Percentiles rank a stretch among this genome's conserved stretches.
phyloP scores from a whole-genome alignment of 1,139 yeast genomes.

The Zygosaccharomyces pseudobailii region DNA sequence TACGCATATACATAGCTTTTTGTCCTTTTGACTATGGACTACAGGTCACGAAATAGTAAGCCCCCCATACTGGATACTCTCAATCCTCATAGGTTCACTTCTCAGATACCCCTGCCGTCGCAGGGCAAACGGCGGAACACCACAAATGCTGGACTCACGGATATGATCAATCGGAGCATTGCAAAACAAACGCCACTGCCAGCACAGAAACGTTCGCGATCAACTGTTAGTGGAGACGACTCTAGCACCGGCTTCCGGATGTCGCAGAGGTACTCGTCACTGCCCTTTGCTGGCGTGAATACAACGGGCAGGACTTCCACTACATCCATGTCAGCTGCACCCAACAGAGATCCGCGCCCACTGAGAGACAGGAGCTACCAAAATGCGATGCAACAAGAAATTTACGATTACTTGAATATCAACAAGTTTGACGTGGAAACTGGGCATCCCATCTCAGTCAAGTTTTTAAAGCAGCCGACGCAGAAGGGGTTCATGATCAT shows the following conservation, averaged over 20 bases:
- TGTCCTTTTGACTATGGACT: neutral
- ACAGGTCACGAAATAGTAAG: constrained; percentile 2
- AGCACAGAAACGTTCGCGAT: constrained; percentile 11
- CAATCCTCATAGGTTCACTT: constrained; percentile 23
- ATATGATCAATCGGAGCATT: constrained; percentile 26
- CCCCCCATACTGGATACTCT: constrained; percentile 9
- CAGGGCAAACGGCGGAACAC: constrained; percentile 22
- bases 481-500: constrained; percentile 79
- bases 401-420: constrained; percentile 57
- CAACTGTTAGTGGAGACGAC: constrained; percentile 17
- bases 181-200: constrained; percentile 13
- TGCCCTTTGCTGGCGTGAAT: constrained; percentile 9
- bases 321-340: constrained; percentile 1
- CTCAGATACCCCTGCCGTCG: constrained; percentile 22
- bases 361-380: constrained; percentile 69
- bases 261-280: constrained; percentile 14
- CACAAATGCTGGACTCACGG: constrained; percentile 20
- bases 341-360: constrained; percentile 64
- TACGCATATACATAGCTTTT: too few species aligned
- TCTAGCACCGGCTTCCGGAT: constrained; percentile 5
- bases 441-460: constrained; percentile 62
- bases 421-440: constrained; percentile 70
- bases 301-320: constrained; percentile 1
- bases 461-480: constrained; percentile 71
- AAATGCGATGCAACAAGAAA: constrained; percentile 55